These are phyloP conservation scores for Phalaenopsis equestris DNA, from an alignment of 106 monocot genomes.

Conservation along the genomic window DNA sequence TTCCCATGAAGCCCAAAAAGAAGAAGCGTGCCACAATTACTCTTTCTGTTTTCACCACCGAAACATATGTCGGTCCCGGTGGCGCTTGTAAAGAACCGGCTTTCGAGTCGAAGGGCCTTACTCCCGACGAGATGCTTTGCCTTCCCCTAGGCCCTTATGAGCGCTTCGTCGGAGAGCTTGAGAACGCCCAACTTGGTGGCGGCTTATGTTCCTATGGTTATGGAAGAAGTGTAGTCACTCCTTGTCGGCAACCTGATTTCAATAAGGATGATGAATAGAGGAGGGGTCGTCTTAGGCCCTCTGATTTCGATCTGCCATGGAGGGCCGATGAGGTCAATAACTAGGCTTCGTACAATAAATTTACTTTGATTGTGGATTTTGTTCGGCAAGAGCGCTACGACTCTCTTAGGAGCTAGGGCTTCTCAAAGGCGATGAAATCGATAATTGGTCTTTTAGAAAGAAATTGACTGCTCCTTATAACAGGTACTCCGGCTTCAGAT, in stretches of 20 bases:
- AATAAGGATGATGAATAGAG: slow-evolving; percentile 24
- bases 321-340: slow-evolving; percentile 55
- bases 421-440: slow-evolving; percentile 32
- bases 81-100: slow-evolving; percentile 3
- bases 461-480: slow-evolving; percentile 9
- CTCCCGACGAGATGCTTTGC: slow-evolving; percentile 32
- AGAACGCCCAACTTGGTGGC: slow-evolving; percentile 28
- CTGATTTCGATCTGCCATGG: slow-evolving; percentile 36
- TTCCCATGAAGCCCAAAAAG: slow-evolving; percentile 50
- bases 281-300: slow-evolving; percentile 9
- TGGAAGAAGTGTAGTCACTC: slow-evolving; percentile 5
- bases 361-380: slow-evolving; percentile 9
- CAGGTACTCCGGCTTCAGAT: slow-evolving; percentile 31
- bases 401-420: slow-evolving; percentile 20
- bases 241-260: slow-evolving; percentile 19
- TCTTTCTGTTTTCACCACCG: slow-evolving; percentile 13
- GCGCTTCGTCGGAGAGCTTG: slow-evolving; percentile 42
- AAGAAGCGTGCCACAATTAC: slow-evolving; percentile 23
- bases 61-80: slow-evolving; percentile 21
- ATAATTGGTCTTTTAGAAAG: slow-evolving; percentile 45
- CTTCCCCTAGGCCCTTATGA: slow-evolving; percentile 50
- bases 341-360: slow-evolving; percentile 46
- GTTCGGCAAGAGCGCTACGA: slow-evolving; percentile 31
- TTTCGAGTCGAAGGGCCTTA: slow-evolving; percentile 26
- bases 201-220: slow-evolving; percentile 45